phyloP scores from a whole-genome alignment of 805 yeast species.

The Yamadazyma tumulicola region DNA sequence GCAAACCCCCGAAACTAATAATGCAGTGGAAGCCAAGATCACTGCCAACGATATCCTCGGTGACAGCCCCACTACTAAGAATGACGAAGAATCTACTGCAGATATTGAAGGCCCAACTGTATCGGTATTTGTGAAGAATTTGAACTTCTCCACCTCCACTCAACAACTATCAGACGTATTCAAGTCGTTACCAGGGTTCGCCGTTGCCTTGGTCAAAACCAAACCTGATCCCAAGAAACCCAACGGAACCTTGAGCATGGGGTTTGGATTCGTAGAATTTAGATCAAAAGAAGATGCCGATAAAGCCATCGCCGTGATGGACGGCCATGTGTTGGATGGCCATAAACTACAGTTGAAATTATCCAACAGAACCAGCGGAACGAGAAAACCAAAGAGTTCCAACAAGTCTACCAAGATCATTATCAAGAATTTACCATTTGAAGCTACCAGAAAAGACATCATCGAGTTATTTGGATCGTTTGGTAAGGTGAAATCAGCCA shows the following conservation, averaged over 20 bases:
- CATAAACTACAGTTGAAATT: conserved; percentile 86
- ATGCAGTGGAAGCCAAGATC: conserved; percentile 43
- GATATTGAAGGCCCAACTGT: conserved; percentile 70
- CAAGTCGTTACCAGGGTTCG: conserved; percentile 72
- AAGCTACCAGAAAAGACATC: conserved; percentile 90
- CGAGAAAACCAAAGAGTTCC: conserved; percentile 25
- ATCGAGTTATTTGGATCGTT: conserved; percentile 89
- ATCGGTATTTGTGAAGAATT: conserved; percentile 87
- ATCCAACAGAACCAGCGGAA: conserved; percentile 67
- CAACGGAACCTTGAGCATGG: conserved; percentile 81
- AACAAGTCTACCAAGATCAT: conserved; percentile 69
- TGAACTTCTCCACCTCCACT: conserved; percentile 77
- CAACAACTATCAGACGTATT: conserved; percentile 57
- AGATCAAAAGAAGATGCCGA: conserved; percentile 73
- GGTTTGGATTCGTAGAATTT: conserved; percentile 95
- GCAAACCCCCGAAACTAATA: conserved; percentile 23
- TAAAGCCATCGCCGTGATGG: conserved; percentile 66
- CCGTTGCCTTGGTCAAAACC: conserved; percentile 75
- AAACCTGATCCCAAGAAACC: conserved; percentile 81
- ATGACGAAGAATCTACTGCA: conserved; percentile 31
- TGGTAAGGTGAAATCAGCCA: conserved; percentile 90
- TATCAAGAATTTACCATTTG: conserved; percentile 96
- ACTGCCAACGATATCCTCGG: conserved; percentile 45
- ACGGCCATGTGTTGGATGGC: conserved; percentile 79
- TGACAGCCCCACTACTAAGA: conserved; percentile 13